Percentiles rank a stretch among this genome's conserved stretches.
These are phyloP conservation scores for Elymus sibiricus DNA, from an alignment of 176 grass and related monocot species.

Conservation along the genomic window DNA sequence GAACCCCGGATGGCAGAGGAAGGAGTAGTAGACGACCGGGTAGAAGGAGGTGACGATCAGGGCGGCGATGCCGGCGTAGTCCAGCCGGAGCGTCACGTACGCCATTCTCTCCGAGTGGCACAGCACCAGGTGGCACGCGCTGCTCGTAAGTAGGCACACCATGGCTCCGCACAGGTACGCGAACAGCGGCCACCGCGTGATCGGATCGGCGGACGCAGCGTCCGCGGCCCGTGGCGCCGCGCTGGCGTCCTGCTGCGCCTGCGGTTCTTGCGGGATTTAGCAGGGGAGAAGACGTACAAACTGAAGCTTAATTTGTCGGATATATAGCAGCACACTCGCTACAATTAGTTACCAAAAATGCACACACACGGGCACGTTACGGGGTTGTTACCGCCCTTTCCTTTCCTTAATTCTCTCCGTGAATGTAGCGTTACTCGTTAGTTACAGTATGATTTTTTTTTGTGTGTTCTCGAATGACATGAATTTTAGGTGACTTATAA, in stretches of 20 bases:
- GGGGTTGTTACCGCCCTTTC: too few species aligned
- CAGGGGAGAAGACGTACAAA: neutral
- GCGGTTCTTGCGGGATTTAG: neutral
- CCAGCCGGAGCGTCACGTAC: conserved; percentile 71
- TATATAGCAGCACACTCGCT: neutral
- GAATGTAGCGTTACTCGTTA: too few species aligned
- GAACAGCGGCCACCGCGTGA: conserved; percentile 81
- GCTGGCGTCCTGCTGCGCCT: neutral
- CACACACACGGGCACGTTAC: too few species aligned
- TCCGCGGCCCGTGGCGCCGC: neutral
- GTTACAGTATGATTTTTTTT: neutral
- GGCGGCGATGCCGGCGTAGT: conserved; percentile 82
- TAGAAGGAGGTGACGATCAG: conserved; percentile 92
- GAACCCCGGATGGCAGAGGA: conserved; percentile 50
- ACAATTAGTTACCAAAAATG: neutral
- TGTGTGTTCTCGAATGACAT: neutral
- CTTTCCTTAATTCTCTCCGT: too few species aligned
- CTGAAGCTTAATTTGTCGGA: neutral
- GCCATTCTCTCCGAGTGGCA: conserved; percentile 71
- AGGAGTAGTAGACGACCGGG: conserved; percentile 81
- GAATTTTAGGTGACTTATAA: neutral
- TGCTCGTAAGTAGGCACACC: conserved; percentile 84
- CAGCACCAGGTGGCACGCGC: conserved; percentile 64
- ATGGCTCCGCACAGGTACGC: conserved; percentile 74
- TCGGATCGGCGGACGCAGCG: conserved; percentile 18